phyloP scores from a whole-genome alignment of 2,329 filamentous ascomycete species.

The Ilyonectria sp. region DNA sequence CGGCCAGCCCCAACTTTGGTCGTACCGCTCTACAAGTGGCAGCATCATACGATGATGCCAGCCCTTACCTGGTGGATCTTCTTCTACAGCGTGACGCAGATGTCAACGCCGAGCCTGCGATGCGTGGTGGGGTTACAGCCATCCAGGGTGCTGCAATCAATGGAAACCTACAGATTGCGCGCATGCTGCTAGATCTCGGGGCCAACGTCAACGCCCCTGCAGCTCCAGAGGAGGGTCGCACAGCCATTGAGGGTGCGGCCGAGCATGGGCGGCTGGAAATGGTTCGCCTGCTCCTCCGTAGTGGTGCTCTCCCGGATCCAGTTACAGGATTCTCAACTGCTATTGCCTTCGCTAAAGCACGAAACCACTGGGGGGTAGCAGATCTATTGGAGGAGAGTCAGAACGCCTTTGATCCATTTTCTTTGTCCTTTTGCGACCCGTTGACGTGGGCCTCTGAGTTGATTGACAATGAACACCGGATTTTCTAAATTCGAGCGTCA shows the following conservation, averaged over 20 bases:
- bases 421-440: neutral
- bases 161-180: neutral
- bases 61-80: too few species aligned
- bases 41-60: neutral
- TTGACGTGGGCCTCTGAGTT: neutral
- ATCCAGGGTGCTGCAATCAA: conserved; percentile 9
- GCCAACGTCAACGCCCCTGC: neutral
- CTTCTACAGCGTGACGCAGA: neutral
- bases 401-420: neutral
- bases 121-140: neutral
- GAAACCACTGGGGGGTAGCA: neutral
- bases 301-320: neutral
- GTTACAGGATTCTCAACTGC: neutral
- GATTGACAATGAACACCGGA: too few species aligned
- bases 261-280: conserved; percentile 23
- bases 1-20: neutral
- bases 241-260: conserved; percentile 12
- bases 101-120: neutral
- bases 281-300: conserved; percentile 5
- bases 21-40: conserved; percentile 5
- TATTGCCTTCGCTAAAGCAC: conserved; percentile 3
- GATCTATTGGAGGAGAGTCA: neutral
- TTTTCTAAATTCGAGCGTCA: too few species aligned
- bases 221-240: neutral
- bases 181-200: neutral